phyloP scores from a whole-genome alignment of 2,329 filamentous ascomycete species.

The Ophiobolus disseminans region DNA sequence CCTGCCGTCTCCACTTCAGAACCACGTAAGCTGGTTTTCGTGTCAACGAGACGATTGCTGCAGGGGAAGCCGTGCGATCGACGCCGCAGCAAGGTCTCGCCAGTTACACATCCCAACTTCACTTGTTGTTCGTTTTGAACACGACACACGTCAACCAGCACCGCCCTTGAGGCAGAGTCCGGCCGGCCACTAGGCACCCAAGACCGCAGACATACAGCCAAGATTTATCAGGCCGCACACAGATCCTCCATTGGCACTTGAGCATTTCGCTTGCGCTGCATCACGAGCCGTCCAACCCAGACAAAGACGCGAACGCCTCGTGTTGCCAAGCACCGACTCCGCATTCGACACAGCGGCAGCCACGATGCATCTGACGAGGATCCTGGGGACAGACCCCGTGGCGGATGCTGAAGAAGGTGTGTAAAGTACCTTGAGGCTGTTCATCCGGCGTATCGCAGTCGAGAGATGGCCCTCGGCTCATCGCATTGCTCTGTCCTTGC shows the following conservation, averaged over 20 bases:
- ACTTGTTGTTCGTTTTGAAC: neutral
- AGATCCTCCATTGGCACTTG: neutral
- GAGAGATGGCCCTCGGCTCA: conserved; percentile 20
- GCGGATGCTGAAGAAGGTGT: conserved; percentile 67
- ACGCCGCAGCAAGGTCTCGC: neutral
- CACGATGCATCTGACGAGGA: conserved; percentile 30
- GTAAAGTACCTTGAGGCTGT: conserved; percentile 12
- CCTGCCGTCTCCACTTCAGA: neutral
- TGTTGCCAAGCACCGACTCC: conserved; percentile 10
- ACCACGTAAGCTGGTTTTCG: too few relatives aligned
- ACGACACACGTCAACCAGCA: neutral
- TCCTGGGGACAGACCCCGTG: conserved; percentile 58
- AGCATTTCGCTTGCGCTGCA: conserved; percentile 10
- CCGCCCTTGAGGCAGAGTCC: too few relatives aligned
- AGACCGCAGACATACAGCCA: too few relatives aligned
- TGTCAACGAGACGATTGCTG: too few relatives aligned
- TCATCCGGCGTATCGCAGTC: conserved; percentile 20
- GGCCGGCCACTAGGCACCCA: too few relatives aligned
- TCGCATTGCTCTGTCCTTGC: conserved; percentile 19
- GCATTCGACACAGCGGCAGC: conserved; percentile 8
- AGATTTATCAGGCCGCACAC: conserved; percentile 1
- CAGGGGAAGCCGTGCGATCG: too few relatives aligned
- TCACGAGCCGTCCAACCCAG: conserved; percentile 8
- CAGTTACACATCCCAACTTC: neutral
- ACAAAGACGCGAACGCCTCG: conserved; percentile 7